phyloP scores from a whole-genome alignment of 1,284 basidiomycete genomes.

The Pholiota adiposa region DNA sequence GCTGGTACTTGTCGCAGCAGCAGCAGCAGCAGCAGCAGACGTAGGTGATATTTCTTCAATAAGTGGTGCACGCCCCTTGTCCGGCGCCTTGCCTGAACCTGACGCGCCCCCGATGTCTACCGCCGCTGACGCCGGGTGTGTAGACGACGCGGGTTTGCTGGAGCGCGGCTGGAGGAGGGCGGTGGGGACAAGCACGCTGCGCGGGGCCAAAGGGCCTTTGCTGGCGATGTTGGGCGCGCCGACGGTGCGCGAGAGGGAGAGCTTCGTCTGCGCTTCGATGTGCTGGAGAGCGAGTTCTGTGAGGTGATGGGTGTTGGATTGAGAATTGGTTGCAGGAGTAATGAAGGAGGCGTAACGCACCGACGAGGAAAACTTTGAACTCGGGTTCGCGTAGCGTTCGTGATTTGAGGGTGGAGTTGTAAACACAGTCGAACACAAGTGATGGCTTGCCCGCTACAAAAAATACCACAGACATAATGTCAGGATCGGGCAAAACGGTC shows the following conservation, averaged over 20 bases:
- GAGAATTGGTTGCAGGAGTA: neutral
- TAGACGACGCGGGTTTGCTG: neutral
- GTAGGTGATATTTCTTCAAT: conserved; percentile 48
- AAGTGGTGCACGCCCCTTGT: conserved; percentile 32
- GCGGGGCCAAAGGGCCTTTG: conserved; percentile 65
- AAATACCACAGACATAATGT: neutral
- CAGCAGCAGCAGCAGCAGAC: neutral
- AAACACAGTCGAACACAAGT: conserved; percentile 73
- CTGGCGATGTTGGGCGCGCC: conserved; percentile 71
- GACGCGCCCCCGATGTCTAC: neutral
- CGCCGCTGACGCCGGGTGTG: neutral
- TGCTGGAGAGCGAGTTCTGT: conserved; percentile 70
- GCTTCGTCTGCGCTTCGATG: conserved; percentile 60
- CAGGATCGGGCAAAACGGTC: neutral
- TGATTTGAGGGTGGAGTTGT: conserved; percentile 59
- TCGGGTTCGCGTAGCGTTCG: conserved; percentile 59
- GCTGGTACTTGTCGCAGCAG: too few relatives aligned
- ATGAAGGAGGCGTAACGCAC: conserved; percentile 43
- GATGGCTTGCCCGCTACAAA: conserved; percentile 68
- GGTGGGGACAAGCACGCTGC: conserved; percentile 56
- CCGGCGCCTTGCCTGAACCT: neutral
- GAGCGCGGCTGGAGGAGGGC: conserved; percentile 35
- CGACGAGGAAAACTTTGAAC: conserved; percentile 72
- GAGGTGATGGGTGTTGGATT: neutral
- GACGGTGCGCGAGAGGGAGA: conserved; percentile 66